A percentile compares a stretch with the other conserved stretches of the same genome.
These are phyloP conservation scores for Penicillium sclerotiorum DNA, from an alignment of 2,329 filamentous ascomycete species.

Conservation along the genomic window DNA sequence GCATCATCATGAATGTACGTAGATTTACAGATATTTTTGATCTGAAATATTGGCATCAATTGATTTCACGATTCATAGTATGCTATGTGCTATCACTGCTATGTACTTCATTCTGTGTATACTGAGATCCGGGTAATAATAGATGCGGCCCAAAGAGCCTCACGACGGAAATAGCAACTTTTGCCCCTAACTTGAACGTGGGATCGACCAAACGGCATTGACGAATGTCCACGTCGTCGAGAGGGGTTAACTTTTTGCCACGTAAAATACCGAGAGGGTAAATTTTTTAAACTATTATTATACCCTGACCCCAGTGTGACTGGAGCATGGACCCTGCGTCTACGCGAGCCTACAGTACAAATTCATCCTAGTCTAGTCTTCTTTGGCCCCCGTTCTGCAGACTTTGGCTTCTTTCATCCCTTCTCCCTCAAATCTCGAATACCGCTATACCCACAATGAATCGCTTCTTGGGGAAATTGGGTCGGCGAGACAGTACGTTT, in stretches of 20 bases:
- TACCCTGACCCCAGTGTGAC: neutral
- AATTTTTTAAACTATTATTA: no score
- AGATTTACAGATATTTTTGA: neutral
- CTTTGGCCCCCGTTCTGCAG: neutral
- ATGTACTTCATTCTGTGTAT: no score
- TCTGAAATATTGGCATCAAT: neutral
- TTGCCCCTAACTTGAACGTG: neutral
- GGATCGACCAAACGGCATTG: neutral
- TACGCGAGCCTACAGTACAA: conserved; percentile 5
- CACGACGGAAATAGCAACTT: neutral
- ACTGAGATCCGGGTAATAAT: conserved; percentile 1
- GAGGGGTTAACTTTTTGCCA: neutral
- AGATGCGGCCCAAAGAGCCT: conserved; percentile 5
- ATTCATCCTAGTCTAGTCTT: neutral
- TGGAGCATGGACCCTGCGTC: conserved; percentile 5
- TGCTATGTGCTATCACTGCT: no score
- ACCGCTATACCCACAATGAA: conserved; percentile 33
- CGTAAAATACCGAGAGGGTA: no score
- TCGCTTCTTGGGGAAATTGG: conserved; percentile 36
- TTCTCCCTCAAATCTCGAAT: neutral
- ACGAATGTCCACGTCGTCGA: neutral
- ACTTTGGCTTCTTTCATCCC: neutral
- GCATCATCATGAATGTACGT: neutral
- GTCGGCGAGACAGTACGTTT: conserved; percentile 35
- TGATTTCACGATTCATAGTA: no score